Evolutionary conservation across 2,329 filamentous ascomycete species (phyloP).

Genomic region (Hansfordia pulvinata): DNA sequence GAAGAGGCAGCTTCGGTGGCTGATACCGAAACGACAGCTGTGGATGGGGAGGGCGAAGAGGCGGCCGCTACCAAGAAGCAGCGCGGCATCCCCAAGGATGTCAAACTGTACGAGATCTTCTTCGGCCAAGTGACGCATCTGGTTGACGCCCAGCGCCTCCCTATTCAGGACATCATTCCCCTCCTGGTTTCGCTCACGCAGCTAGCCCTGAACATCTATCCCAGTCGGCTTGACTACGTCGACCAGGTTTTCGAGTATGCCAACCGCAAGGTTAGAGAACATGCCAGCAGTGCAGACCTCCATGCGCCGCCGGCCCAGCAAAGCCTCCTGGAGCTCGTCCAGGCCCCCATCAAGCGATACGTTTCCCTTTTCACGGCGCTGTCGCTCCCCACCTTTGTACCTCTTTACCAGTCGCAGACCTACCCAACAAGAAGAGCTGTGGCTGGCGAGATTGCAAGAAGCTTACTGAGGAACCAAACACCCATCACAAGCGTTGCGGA

Average conservation of each 20-base stretch:
- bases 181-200: constrained; percentile 89
- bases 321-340: constrained; percentile 78
- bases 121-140: constrained; percentile 91
- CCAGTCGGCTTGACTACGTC: constrained; percentile 82
- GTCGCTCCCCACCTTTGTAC: constrained; percentile 81
- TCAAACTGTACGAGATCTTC: constrained; percentile 94
- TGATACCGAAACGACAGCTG: constrained; percentile 31
- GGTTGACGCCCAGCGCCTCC: constrained; percentile 78
- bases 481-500: constrained; percentile 65
- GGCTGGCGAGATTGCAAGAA: constrained; percentile 75
- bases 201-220: constrained; percentile 90
- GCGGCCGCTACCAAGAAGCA: constrained; percentile 18
- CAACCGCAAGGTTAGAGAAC: constrained; percentile 72
- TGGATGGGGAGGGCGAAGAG: constrained; percentile 25
- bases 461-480: constrained; percentile 70
- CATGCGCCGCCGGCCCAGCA: constrained; percentile 81
- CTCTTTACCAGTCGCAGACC: constrained; percentile 79
- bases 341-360: constrained; percentile 81
- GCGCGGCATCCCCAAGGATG: constrained; percentile 54
- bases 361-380: constrained; percentile 92
- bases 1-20: constrained; percentile 25
- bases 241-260: constrained; percentile 89
- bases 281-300: constrained; percentile 88
- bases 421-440: constrained; percentile 86
- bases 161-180: constrained; percentile 90